Conservation (phyloP, 768 basidiomycete species). For the Pluteus cervinus region DNA sequence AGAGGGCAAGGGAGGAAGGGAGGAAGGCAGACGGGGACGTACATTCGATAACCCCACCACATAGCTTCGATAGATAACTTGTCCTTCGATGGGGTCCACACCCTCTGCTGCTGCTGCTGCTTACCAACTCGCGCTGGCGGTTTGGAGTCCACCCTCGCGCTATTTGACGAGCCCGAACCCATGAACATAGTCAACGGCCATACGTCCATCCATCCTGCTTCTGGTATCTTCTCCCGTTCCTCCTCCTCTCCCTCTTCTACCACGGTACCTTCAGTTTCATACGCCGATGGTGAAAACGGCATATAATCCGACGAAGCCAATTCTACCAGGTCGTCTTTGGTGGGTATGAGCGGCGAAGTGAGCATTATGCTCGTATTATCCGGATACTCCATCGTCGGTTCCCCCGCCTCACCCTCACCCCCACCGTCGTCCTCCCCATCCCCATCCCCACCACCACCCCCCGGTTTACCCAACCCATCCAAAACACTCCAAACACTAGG, state of each 20-base stretch:
- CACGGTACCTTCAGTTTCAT: too few species aligned
- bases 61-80: slow-evolving; percentile 70
- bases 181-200: too few species aligned
- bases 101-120: slow-evolving; percentile 14
- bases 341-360: slow-evolving; percentile 64
- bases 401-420: slow-evolving; percentile 7
- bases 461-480: slow-evolving; percentile 22
- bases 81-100: slow-evolving; percentile 71
- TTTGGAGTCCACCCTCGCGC: not conserved
- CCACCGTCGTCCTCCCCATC: slow-evolving; percentile 5
- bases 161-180: too few species aligned
- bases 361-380: slow-evolving; percentile 52
- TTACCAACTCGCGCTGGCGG: slow-evolving; percentile 1
- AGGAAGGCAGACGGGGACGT: too few species aligned
- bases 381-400: slow-evolving; percentile 14
- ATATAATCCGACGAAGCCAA: too few species aligned
- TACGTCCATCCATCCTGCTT: too few species aligned
- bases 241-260: too few species aligned
- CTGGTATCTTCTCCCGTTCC: too few species aligned
- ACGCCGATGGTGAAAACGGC: too few species aligned
- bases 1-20: too few species aligned
- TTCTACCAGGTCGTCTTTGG: too few species aligned
- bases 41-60: slow-evolving; percentile 89
- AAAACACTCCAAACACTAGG: slow-evolving; percentile 42
- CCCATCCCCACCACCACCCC: slow-evolving; percentile 2